A percentile compares a stretch with the other conserved stretches of the same genome.
These are phyloP conservation scores for Colletotrichum aenigma DNA, from an alignment of 2,329 filamentous ascomycete species.

Conservation along the genomic window DNA sequence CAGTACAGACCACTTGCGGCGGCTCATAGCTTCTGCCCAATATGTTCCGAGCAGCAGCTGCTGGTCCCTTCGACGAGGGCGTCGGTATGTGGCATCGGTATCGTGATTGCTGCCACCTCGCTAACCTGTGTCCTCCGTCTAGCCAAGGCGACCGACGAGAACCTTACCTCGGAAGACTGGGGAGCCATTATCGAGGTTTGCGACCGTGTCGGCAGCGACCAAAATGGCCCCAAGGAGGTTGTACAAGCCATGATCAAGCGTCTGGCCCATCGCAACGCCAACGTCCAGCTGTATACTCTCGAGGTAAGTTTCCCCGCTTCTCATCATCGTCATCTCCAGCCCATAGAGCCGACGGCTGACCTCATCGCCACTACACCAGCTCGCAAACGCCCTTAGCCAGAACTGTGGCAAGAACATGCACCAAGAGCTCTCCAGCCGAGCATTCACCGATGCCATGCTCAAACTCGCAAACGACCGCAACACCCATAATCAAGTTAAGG, in stretches of 20 bases:
- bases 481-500: slow-evolving; percentile 94
- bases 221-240: slow-evolving; percentile 76
- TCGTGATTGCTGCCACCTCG: background rate
- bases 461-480: slow-evolving; percentile 93
- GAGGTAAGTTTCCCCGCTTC: slow-evolving; percentile 60
- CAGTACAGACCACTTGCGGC: background rate
- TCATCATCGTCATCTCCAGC: background rate
- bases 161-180: slow-evolving; percentile 84
- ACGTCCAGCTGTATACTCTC: slow-evolving; percentile 93
- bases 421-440: slow-evolving; percentile 86
- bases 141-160: slow-evolving; percentile 92
- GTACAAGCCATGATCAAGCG: slow-evolving; percentile 91
- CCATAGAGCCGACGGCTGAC: background rate
- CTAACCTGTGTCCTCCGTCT: slow-evolving; percentile 4
- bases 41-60: slow-evolving; percentile 65
- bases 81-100: slow-evolving; percentile 52
- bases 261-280: slow-evolving; percentile 90
- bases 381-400: slow-evolving; percentile 88
- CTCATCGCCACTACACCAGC: slow-evolving; percentile 46
- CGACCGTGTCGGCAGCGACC: slow-evolving; percentile 60
- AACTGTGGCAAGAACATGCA: slow-evolving; percentile 90
- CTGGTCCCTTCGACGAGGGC: slow-evolving; percentile 62
- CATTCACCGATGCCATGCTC: slow-evolving; percentile 92
- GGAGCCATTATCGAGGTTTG: slow-evolving; percentile 68
- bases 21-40: slow-evolving; percentile 28